A percentile compares a stretch with the other conserved stretches of the same genome.
Evolutionary conservation across 169 alveolate species (phyloP).

Genomic region (Perkinsus olseni): DNA sequence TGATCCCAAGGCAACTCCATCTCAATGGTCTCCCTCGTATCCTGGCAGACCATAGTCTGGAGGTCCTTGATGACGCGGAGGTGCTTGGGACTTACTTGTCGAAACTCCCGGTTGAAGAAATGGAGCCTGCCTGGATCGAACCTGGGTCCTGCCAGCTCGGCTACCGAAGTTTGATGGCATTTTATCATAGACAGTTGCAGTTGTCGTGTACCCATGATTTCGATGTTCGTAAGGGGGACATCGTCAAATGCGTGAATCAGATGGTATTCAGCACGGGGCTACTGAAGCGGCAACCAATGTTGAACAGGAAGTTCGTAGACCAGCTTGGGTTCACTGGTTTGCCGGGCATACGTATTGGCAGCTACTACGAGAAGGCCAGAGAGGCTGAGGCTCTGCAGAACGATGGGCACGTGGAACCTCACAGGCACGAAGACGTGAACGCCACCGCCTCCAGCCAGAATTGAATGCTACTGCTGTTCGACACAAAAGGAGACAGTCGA

Average conservation of each 20-base stretch:
- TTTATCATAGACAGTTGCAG: not conserved
- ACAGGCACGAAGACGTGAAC: too few relatives aligned
- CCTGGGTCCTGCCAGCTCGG: not conserved
- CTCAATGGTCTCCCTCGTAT: not conserved
- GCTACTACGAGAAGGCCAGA: not conserved
- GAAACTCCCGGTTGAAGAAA: not conserved
- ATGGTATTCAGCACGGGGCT: not conserved
- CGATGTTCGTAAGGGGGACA: not conserved
- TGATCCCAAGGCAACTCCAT: not conserved
- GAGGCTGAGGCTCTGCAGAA: not conserved
- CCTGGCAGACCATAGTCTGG: not conserved
- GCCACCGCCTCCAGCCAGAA: too few relatives aligned
- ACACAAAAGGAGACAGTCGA: not conserved
- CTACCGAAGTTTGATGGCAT: not conserved
- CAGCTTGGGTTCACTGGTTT: not conserved
- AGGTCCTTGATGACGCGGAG: not conserved
- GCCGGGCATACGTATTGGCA: not conserved
- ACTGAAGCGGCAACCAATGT: not conserved
- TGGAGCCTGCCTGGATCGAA: not conserved
- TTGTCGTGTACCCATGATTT: not conserved
- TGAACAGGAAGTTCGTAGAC: not conserved
- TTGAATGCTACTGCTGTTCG: not conserved
- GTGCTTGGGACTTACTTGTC: not conserved
- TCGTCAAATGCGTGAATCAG: not conserved
- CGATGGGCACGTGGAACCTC: not conserved